Evolutionary conservation across 768 basidiomycete genomes (phyloP).

Genomic region (Paxillus rubicundulus): DNA sequence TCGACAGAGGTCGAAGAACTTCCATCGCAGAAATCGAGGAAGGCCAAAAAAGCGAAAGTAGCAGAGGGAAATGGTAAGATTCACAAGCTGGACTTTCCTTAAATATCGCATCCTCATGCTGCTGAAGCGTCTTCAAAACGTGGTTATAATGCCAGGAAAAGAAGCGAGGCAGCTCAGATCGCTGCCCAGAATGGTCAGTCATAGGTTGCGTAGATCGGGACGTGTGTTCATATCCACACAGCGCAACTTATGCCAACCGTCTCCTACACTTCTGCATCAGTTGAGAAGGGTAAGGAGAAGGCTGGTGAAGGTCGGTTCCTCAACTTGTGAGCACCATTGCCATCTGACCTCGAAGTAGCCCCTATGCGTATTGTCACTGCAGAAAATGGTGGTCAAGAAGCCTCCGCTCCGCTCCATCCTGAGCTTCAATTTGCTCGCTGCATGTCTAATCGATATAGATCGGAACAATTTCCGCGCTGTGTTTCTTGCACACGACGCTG

Average conservation of each 20-base stretch:
- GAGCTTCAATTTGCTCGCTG: slow-evolving; percentile 79
- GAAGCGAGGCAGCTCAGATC: slow-evolving; percentile 65
- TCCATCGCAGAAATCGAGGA: slow-evolving; percentile 46
- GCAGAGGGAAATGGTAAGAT: slow-evolving; percentile 34
- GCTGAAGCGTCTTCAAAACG: slow-evolving; percentile 49
- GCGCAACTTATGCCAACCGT: slow-evolving; percentile 47
- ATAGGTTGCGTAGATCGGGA: slow-evolving; percentile 8
- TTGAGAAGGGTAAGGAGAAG: slow-evolving; percentile 48
- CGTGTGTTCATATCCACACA: slow-evolving; percentile 23
- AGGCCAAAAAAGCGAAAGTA: slow-evolving; percentile 40
- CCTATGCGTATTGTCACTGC: slow-evolving; percentile 31
- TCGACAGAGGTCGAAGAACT: slow-evolving; percentile 40
- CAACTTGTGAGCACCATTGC: neutral
- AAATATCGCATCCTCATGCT: slow-evolving; percentile 10
- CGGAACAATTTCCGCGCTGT: slow-evolving; percentile 73
- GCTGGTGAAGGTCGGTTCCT: slow-evolving; percentile 36
- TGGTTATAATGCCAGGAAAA: slow-evolving; percentile 70
- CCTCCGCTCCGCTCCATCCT: slow-evolving; percentile 43
- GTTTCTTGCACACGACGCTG: slow-evolving; percentile 83
- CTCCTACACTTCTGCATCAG: slow-evolving; percentile 37
- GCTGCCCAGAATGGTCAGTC: slow-evolving; percentile 60
- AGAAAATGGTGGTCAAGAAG: slow-evolving; percentile 29
- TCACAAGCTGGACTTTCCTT: slow-evolving; percentile 1
- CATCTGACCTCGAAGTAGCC: slow-evolving; percentile 11
- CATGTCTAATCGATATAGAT: slow-evolving; percentile 78